A percentile compares a stretch with the other conserved stretches of the same genome.
Conservation (phyloP, 441 rosid genomes). For the Corymbia citriodora region DNA sequence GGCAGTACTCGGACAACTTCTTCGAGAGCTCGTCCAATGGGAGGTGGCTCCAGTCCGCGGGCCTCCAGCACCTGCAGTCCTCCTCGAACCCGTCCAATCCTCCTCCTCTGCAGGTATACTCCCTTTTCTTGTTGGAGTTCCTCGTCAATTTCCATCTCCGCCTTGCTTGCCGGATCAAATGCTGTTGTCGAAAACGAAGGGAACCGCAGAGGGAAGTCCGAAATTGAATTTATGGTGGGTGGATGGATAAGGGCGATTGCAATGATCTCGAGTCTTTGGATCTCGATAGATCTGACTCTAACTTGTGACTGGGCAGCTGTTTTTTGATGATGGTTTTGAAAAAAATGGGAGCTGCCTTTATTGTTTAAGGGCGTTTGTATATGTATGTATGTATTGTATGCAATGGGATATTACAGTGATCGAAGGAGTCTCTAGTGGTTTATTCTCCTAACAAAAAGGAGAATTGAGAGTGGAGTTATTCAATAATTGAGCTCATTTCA, state of each 20-base stretch:
- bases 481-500: not conserved
- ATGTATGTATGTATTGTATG: not conserved
- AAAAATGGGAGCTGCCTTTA: not conserved
- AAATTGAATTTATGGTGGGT: not conserved
- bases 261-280: not conserved
- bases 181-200: not conserved
- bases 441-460: not conserved
- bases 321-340: constrained; percentile 1
- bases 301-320: not conserved
- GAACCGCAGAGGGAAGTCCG: not conserved
- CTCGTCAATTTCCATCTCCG: not conserved
- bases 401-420: not conserved
- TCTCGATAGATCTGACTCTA: constrained; percentile 22
- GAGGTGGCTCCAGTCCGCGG: constrained; percentile 92
- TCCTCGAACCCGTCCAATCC: constrained; percentile 47
- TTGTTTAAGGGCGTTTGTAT: not conserved
- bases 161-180: not conserved
- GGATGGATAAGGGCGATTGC: not conserved
- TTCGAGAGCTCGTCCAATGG: constrained; percentile 70
- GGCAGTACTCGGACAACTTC: constrained; percentile 76
- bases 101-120: constrained; percentile 54
- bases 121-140: not conserved
- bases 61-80: constrained; percentile 80
- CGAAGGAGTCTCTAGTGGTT: not conserved
- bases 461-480: not conserved